Evolutionary conservation across 1,284 basidiomycete species (phyloP).

Genomic region (Boletus semigastroideus): DNA sequence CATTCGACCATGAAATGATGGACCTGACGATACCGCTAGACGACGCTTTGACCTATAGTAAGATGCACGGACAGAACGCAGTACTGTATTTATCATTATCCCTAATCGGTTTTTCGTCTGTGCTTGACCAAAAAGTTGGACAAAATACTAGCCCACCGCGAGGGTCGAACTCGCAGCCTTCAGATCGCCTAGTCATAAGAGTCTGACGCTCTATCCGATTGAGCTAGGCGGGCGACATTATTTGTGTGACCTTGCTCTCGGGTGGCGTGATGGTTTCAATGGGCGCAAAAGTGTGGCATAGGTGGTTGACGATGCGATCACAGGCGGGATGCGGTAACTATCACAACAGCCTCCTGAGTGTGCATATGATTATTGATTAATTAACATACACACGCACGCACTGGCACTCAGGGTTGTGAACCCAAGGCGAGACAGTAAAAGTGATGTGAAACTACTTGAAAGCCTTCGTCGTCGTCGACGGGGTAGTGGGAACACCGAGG

Average conservation of each 20-base stretch:
- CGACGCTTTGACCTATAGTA: conserved; percentile 8
- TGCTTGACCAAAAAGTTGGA: not conserved
- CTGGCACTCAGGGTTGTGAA: conserved; percentile 19
- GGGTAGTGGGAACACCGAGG: no score
- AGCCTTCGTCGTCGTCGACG: no score
- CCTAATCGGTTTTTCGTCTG: not conserved
- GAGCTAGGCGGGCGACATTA: conserved; percentile 67
- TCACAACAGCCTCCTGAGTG: conserved; percentile 3
- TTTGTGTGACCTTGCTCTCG: not conserved
- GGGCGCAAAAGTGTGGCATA: conserved; percentile 32
- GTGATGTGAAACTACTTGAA: no score
- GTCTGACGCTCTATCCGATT: conserved; percentile 88
- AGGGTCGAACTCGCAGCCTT: conserved; percentile 92
- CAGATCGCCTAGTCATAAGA: conserved; percentile 53
- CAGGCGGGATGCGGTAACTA: no score
- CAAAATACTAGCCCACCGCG: conserved; percentile 70
- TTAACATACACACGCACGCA: conserved; percentile 5
- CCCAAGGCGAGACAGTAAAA: no score
- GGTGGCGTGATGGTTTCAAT: conserved; percentile 7
- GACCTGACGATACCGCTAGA: conserved; percentile 18
- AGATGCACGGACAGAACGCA: conserved; percentile 11
- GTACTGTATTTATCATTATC: conserved; percentile 29
- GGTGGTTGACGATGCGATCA: not conserved
- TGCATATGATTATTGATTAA: conserved; percentile 20
- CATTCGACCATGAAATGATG: conserved; percentile 22